A percentile compares a stretch with the other conserved stretches of the same genome.
These are phyloP conservation scores for Citeromyces matritensis DNA, from an alignment of 805 yeast genomes.

Conservation along the genomic window DNA sequence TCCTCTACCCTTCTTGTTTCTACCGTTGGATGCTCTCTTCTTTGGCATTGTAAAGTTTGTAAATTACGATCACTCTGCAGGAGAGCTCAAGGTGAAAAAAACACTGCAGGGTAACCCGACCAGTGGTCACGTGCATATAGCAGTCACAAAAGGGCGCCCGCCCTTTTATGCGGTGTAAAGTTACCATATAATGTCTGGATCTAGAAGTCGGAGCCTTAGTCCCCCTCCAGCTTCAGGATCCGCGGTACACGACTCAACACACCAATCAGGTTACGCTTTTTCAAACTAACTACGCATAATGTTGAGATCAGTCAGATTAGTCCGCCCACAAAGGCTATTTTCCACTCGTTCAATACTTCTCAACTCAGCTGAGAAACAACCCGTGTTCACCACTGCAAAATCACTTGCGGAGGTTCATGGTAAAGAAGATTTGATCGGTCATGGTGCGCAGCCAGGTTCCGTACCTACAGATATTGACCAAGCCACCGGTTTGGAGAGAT, in stretches of 20 bases:
- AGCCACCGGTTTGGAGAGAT: constrained; percentile 96
- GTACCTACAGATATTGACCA: constrained; percentile 92
- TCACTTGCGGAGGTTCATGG: constrained; percentile 68
- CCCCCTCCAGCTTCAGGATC: too few relatives aligned
- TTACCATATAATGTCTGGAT: neutral
- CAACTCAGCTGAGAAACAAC: constrained; percentile 16
- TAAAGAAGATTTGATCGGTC: constrained; percentile 68
- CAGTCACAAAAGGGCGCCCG: too few relatives aligned
- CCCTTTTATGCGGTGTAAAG: too few relatives aligned
- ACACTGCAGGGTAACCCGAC: too few relatives aligned
- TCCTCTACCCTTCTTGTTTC: constrained; percentile 99
- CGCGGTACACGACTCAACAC: too few relatives aligned
- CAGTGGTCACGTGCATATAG: too few relatives aligned
- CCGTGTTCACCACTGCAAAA: constrained; percentile 43
- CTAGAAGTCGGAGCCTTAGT: neutral
- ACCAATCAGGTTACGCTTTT: neutral
- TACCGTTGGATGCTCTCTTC: constrained; percentile 99
- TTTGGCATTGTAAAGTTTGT: constrained; percentile 67
- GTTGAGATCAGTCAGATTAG: constrained; percentile 14
- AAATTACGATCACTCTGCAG: too few relatives aligned
- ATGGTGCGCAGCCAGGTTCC: constrained; percentile 72
- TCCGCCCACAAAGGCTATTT: constrained; percentile 17
- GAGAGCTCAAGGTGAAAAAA: too few relatives aligned
- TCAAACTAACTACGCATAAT: too few relatives aligned
- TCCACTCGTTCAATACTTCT: constrained; percentile 13